Evolutionary conservation across 768 basidiomycete genomes (phyloP).

Genomic region (Tricholoma terreum): DNA sequence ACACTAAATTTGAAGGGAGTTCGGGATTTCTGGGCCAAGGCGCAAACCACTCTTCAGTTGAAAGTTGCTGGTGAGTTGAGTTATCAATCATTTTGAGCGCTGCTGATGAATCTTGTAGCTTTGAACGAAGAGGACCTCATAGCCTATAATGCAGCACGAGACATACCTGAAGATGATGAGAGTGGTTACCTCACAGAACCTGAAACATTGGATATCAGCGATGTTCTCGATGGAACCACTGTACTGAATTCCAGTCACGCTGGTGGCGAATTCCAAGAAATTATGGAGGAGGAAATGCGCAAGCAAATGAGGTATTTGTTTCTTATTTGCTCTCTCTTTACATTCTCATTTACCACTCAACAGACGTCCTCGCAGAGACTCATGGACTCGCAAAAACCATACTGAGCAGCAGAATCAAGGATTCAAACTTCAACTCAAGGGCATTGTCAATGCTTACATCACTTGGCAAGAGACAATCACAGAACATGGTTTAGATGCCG

Average conservation of each 20-base stretch:
- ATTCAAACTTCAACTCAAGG: constrained; percentile 4
- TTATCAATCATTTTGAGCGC: not conserved
- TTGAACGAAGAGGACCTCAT: not conserved
- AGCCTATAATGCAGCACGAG: not conserved
- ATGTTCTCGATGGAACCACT: not conserved
- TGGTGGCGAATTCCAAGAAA: constrained; percentile 4
- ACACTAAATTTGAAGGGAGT: not conserved
- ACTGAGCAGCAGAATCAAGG: not conserved
- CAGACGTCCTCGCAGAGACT: not conserved
- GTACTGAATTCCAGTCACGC: constrained; percentile 3
- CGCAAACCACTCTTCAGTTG: not conserved
- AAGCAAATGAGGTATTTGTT: too few species aligned
- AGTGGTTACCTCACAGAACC: not conserved
- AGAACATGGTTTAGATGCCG: not conserved
- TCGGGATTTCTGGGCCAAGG: not conserved
- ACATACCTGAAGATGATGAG: not conserved
- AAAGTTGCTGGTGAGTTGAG: not conserved
- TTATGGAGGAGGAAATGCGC: constrained; percentile 1
- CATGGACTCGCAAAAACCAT: not conserved
- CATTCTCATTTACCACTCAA: too few species aligned
- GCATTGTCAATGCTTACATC: constrained; percentile 9
- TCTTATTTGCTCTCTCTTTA: too few species aligned
- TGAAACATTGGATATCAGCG: not conserved
- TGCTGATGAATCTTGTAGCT: not conserved
- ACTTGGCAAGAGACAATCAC: constrained; percentile 6